These are phyloP conservation scores for Amanita pseudoporphyria DNA, from an alignment of 768 basidiomycete genomes.

Conservation along the genomic window DNA sequence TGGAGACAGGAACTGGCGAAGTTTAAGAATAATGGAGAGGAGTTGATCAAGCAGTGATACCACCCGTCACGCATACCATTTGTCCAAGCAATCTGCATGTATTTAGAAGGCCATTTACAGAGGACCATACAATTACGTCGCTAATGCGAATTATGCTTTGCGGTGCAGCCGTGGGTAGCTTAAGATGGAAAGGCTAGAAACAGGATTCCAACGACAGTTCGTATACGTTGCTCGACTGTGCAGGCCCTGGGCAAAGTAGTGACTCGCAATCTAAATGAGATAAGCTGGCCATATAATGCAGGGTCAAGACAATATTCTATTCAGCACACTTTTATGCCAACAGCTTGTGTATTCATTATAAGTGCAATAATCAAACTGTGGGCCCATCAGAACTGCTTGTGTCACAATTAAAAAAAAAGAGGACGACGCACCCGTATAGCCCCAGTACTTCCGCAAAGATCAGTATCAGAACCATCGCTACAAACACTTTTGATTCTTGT, in stretches of 20 bases:
- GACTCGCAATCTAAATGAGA: background rate
- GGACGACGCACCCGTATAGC: conserved; percentile 58
- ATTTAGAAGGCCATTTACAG: background rate
- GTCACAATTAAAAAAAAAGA: background rate
- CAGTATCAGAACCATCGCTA: conserved; percentile 93
- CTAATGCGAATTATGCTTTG: too few species aligned
- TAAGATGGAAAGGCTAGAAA: too few species aligned
- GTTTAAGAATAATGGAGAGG: conserved; percentile 66
- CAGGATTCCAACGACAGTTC: too few species aligned
- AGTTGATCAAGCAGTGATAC: conserved; percentile 24
- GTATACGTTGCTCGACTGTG: too few species aligned
- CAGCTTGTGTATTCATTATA: conserved; percentile 80
- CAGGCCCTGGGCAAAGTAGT: too few species aligned
- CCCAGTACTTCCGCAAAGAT: conserved; percentile 90
- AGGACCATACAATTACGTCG: too few species aligned
- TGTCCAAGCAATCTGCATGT: background rate
- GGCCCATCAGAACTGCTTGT: background rate
- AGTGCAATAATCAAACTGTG: conserved; percentile 76
- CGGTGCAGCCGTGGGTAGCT: too few species aligned
- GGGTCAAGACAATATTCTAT: background rate
- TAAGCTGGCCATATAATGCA: background rate
- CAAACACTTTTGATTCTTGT: conserved; percentile 85
- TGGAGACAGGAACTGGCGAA: conserved; percentile 74
- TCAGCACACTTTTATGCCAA: conserved; percentile 27
- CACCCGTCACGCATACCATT: background rate